Percentiles rank a stretch among this genome's conserved stretches.
These are phyloP conservation scores for Fusarium neocosmosporiellum DNA, from an alignment of 2,329 filamentous ascomycete species.

Conservation along the genomic window DNA sequence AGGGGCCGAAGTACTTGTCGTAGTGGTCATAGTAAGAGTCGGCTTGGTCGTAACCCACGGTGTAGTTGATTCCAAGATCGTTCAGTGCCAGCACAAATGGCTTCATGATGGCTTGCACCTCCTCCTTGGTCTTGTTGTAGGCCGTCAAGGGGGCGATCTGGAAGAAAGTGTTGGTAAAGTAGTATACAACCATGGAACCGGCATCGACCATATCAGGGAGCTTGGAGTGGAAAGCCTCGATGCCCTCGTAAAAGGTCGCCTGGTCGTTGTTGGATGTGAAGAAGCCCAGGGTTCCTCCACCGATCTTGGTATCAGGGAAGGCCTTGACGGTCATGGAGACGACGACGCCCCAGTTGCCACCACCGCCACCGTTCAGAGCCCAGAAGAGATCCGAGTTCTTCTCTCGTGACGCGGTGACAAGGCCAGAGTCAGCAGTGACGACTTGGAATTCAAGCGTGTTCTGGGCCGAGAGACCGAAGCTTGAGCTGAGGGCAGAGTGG, in stretches of 20 bases:
- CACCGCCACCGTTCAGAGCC: constrained; percentile 70
- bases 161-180: constrained; percentile 60
- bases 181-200: constrained; percentile 62
- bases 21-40: constrained; percentile 54
- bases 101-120: constrained; percentile 56
- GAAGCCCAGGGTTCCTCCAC: constrained; percentile 59
- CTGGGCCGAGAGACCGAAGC: constrained; percentile 68
- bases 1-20: constrained; percentile 54
- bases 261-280: constrained; percentile 40
- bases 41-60: constrained; percentile 23
- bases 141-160: constrained; percentile 52
- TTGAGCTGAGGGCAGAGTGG: constrained; percentile 62
- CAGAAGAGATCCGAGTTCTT: constrained; percentile 70
- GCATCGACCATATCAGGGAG: constrained; percentile 61
- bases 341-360: constrained; percentile 69
- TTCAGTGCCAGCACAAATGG: constrained; percentile 23
- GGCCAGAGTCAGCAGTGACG: constrained; percentile 60
- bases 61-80: constrained; percentile 18
- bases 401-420: constrained; percentile 57
- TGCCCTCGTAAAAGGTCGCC: constrained; percentile 60
- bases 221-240: constrained; percentile 54
- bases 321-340: constrained; percentile 64
- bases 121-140: constrained; percentile 55
- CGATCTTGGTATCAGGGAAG: constrained; percentile 55
- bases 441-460: constrained; percentile 67